Evolutionary conservation across 2,329 filamentous ascomycete genomes (phyloP), one percentile per base, ranked within the genome.

Genomic region (Fusarium nurragi): DNA sequence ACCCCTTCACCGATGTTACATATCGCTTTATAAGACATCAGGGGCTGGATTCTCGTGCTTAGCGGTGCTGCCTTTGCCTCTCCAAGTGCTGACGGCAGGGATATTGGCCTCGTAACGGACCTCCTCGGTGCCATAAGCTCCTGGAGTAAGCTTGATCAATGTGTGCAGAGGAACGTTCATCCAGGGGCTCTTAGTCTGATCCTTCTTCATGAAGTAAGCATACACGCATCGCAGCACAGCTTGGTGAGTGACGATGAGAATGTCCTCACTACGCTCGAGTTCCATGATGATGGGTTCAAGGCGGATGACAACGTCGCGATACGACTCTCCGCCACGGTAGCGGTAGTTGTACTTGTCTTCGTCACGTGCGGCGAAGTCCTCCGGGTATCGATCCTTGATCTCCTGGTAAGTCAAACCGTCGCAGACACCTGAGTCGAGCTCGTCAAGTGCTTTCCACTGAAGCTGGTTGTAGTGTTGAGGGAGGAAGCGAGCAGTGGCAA

Each of bases 271-370:
- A 64, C 95, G 88, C 78, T 99, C 95, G 49, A 99, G 84, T 77
- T 99, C 95, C 95, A 99, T 99, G 80, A 99, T 99, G 79, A 99
- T 99, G 63, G 95, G 95, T 75, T 99, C 95, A 1, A 99, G 88
- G 1, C 95, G 93, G 73, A 97, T 98, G 37, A 99, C 95, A 2
- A 99, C 94, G 74, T 99, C 95, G 54, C 94, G 92, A 77, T 99
- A 90, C 61, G 92, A 96, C 80, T 99, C 95, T 51, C 95, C 95
- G 64, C 95, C 95, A 6, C 95, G 90, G 79, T 99, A 99, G 55
- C 95, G 93, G 80, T 99, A 99, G 81, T 99, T 98, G 86, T 98
- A 98, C 79, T 99, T 99, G 83, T 99, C 95, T 69, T 97, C 93
- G 77, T 99, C 95, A 64, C 95, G 92, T 30, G 94, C 93, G 46